Evolutionary conservation across 495 filamentous ascomycete genomes (phyloP).

Genomic region (Penicillium antarcticum): DNA sequence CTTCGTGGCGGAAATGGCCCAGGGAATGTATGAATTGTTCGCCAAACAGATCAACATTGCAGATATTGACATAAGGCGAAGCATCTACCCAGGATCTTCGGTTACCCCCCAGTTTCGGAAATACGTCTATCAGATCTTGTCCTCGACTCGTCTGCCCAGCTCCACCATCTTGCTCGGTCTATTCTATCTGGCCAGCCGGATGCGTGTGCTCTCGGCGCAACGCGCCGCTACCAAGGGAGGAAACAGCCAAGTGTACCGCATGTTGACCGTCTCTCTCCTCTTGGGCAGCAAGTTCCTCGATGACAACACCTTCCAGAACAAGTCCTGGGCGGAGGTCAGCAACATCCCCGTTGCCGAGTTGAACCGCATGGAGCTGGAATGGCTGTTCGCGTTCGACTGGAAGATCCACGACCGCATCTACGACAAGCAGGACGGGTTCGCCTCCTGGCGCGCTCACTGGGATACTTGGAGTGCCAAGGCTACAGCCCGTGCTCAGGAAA

Average conservation of each 20-base stretch:
- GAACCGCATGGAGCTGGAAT: conserved; percentile 88
- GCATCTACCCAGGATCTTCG: conserved; percentile 64
- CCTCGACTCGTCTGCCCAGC: conserved; percentile 89
- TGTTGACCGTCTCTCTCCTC: conserved; percentile 84
- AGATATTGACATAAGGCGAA: conserved; percentile 74
- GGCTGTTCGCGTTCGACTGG: conserved; percentile 83
- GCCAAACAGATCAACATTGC: conserved; percentile 57
- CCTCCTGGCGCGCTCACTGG: conserved; percentile 82
- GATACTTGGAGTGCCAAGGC: conserved; percentile 68
- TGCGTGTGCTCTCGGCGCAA: conserved; percentile 65
- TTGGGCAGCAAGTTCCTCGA: conserved; percentile 98
- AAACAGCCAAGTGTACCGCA: conserved; percentile 79
- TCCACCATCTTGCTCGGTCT: conserved; percentile 93
- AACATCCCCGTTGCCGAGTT: conserved; percentile 84
- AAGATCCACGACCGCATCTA: conserved; percentile 84
- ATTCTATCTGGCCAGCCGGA: conserved; percentile 80
- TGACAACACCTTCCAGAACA: conserved; percentile 99
- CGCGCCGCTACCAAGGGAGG: conserved; percentile 51
- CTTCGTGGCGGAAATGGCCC: conserved; percentile 92
- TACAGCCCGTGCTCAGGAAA: conserved; percentile 48
- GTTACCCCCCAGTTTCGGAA: conserved; percentile 83
- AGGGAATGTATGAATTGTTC: conserved; percentile 70
- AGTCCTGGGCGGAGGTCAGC: conserved; percentile 97
- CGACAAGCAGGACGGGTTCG: conserved; percentile 73
- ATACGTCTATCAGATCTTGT: conserved; percentile 91